A percentile compares a stretch with the other conserved stretches of the same genome.
These are phyloP conservation scores for Fraxinus angustifolia DNA, from an alignment of 305 asterid species.

Conservation along the genomic window DNA sequence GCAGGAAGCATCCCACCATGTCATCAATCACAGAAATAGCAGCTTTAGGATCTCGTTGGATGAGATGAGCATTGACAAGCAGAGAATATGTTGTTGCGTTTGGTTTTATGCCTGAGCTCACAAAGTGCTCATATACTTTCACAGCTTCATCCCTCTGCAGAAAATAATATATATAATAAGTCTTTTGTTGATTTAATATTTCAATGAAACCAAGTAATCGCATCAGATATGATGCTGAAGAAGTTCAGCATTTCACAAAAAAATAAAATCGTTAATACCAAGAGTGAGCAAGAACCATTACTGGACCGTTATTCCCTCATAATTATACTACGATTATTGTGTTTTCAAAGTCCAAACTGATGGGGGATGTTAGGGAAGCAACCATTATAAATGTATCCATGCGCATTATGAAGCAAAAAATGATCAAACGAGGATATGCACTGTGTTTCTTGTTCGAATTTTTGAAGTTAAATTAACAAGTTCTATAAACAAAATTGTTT, in stretches of 20 bases:
- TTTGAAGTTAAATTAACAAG: neutral
- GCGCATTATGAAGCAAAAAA: neutral
- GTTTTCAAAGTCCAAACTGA: neutral
- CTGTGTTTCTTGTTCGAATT: neutral
- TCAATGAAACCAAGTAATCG: constrained; percentile 10
- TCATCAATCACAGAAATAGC: constrained; percentile 57
- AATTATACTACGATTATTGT: neutral
- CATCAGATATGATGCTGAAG: neutral
- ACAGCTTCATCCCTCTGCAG: constrained; percentile 82
- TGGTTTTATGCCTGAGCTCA: constrained; percentile 59
- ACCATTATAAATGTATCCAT: neutral
- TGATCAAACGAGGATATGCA: neutral
- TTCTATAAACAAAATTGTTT: neutral
- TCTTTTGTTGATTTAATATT: neutral
- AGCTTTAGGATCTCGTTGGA: constrained; percentile 58
- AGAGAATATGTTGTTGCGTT: constrained; percentile 62
- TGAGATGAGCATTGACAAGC: constrained; percentile 69
- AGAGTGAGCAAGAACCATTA: neutral
- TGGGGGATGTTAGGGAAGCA: neutral
- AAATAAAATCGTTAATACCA: neutral
- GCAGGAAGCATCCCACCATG: constrained; percentile 39
- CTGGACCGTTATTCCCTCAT: neutral
- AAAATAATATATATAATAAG: neutral
- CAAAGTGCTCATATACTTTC: constrained; percentile 70
- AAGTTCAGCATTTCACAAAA: constrained; percentile 1